Evolutionary conservation across 2,329 filamentous ascomycete genomes (phyloP).

Genomic region (Paecilomyces sp.): DNA sequence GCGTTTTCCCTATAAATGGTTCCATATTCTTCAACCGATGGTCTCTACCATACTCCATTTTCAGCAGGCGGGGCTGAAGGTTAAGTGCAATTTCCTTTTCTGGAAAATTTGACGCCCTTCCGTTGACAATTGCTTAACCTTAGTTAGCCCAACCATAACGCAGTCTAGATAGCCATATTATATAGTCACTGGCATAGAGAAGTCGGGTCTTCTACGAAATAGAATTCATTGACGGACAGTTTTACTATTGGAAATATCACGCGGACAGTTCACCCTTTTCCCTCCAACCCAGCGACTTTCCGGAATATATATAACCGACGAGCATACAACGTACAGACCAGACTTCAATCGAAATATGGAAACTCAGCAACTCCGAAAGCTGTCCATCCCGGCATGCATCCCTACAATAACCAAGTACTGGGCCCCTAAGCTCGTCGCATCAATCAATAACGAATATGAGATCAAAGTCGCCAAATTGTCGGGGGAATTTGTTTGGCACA

Average conservation of each 20-base stretch:
- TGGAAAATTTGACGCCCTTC: not conserved
- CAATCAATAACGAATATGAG: not conserved
- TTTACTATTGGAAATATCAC: too few relatives aligned
- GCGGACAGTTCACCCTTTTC: too few relatives aligned
- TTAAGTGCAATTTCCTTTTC: too few relatives aligned
- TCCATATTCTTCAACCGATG: not conserved
- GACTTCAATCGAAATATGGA: not conserved
- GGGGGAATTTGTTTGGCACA: conserved; percentile 36
- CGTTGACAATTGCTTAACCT: not conserved
- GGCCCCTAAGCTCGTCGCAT: not conserved
- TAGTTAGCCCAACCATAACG: not conserved
- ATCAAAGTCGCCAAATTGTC: conserved; percentile 29
- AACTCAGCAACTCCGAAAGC: not conserved
- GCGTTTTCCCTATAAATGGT: too few relatives aligned
- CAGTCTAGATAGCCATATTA: too few relatives aligned
- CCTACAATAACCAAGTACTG: not conserved
- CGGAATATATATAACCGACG: too few relatives aligned
- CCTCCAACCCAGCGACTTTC: too few relatives aligned
- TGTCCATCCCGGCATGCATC: not conserved
- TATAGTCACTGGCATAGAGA: too few relatives aligned
- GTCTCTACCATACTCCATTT: not conserved
- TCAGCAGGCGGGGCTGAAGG: too few relatives aligned
- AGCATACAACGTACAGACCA: not conserved
- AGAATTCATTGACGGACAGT: too few relatives aligned
- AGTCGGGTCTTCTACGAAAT: too few relatives aligned